A percentile compares a stretch with the other conserved stretches of the same genome.
Conservation (phyloP, 1,284 basidiomycete genomes). For the Ustilago nuda region DNA sequence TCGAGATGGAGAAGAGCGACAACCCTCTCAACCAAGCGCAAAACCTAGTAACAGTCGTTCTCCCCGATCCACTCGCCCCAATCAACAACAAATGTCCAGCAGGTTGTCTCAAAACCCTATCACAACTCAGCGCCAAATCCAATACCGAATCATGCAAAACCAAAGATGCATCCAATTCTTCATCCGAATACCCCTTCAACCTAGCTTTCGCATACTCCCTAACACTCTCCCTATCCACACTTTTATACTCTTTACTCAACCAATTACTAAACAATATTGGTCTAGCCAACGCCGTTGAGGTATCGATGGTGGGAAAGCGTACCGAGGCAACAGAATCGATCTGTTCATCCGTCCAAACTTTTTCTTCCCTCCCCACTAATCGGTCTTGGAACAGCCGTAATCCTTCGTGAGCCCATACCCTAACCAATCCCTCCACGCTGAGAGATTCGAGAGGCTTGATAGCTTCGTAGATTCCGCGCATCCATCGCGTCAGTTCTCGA, state of each 20-base stretch:
- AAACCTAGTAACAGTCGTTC: slow-evolving; percentile 98
- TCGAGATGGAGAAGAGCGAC: slow-evolving; percentile 98
- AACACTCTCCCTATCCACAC: slow-evolving; percentile 90
- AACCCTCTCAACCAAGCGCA: slow-evolving; percentile 99
- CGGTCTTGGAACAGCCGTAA: slow-evolving; percentile 97
- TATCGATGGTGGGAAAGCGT: slow-evolving; percentile 92
- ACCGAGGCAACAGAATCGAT: slow-evolving; percentile 86
- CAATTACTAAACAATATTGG: slow-evolving; percentile 99
- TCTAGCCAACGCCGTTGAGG: slow-evolving; percentile 78
- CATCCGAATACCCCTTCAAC: slow-evolving; percentile 76
- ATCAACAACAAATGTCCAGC: slow-evolving; percentile 97
- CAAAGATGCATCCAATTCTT: slow-evolving; percentile 94
- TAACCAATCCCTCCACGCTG: slow-evolving; percentile 91
- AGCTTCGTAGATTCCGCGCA: slow-evolving; percentile 96
- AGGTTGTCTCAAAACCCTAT: slow-evolving; percentile 98
- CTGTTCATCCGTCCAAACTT: slow-evolving; percentile 88
- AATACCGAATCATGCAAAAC: slow-evolving; percentile 98
- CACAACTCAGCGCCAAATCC: slow-evolving; percentile 95
- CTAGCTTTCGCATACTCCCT: slow-evolving; percentile 97
- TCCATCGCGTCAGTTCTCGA: slow-evolving; percentile 98
- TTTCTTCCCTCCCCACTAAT: slow-evolving; percentile 75
- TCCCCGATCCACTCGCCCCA: slow-evolving; percentile 96
- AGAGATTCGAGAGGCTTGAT: slow-evolving; percentile 91
- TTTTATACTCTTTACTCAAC: slow-evolving; percentile 97
- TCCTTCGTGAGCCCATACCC: slow-evolving; percentile 98